Base-by-base conservation (phyloP, 805 yeast species). In the Candida vaughaniae region DNA sequence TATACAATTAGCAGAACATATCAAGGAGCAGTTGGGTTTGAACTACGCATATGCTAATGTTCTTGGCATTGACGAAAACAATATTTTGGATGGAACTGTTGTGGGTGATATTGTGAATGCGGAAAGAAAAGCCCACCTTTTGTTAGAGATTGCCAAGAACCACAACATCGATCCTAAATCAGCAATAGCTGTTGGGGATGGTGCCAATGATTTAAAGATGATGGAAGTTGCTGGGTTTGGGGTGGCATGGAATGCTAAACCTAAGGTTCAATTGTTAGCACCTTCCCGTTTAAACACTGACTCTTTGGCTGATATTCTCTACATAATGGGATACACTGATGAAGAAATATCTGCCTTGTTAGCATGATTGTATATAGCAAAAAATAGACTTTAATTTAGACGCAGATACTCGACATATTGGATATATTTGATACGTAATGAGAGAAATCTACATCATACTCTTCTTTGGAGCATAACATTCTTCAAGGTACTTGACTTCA, bases 181-280 rank as follows among this genome's bases (percentile, higher is more conserved):
- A 3, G 81, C 82, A 1, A 82, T 85, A 31, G 96, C 96, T 33
- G 85, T 91, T 25, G 98, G 98, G 25, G 98, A 93, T 57, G 99
- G 99, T 25, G 96, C 98, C 16, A 93, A 93, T 53, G 99, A 93
- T 63, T 67, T 93, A 54, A 75, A 77, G 30, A 95, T 95, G 89
- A 93, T 93, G 98, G 75, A 68, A 2, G 77, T 64, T 10, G 96
- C 96, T 2, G 98, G 98, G 0, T 85, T 79, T 56, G 99, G 99
- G 15, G 71, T 93, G 36, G 99, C 99, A 0, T 93, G 96, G 95
- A 85, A 88, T 57, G 99, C 98, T 15, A 93, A 93, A 58, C 97
- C 98, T 16, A 80, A 73, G 46, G 99, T 93, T 2, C 97, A 89
- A 59, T 57, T 63, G 40, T 66, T 69, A 47, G 98, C 99, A 0